Evolutionary conservation across 805 yeast species (phyloP).

Genomic region (Yamadazyma tumulicola): DNA sequence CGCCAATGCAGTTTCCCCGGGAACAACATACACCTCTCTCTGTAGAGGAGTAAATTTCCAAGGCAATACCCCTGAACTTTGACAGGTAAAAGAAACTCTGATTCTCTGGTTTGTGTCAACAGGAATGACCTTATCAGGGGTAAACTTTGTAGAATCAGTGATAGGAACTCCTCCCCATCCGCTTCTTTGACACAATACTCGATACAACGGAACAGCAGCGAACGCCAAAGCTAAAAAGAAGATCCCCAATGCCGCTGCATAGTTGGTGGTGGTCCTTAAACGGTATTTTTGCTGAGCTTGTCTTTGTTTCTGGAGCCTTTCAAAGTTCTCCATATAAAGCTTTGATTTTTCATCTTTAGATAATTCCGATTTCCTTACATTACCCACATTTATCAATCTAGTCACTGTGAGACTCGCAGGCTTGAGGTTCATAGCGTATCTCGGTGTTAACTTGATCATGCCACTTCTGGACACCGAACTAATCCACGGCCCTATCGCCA

Average conservation of each 20-base stretch:
- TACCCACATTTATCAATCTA: no score
- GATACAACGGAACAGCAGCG: conserved; percentile 88
- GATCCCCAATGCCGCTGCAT: conserved; percentile 65
- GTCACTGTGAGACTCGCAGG: no score
- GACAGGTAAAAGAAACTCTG: conserved; percentile 84
- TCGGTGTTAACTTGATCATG: no score
- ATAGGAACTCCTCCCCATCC: conserved; percentile 97
- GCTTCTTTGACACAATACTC: conserved; percentile 89
- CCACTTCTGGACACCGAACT: no score
- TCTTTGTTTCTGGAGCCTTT: conserved; percentile 19
- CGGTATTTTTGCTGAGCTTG: conserved; percentile 28
- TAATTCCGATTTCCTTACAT: no score
- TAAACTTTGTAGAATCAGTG: conserved; percentile 75
- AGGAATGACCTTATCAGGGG: conserved; percentile 83
- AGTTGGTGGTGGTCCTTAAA: conserved; percentile 58
- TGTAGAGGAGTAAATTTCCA: conserved; percentile 97
- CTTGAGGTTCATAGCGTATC: no score
- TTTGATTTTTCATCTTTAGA: conserved; percentile 10
- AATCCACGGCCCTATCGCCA: no score
- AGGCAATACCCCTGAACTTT: conserved; percentile 84
- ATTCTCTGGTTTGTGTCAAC: conserved; percentile 82
- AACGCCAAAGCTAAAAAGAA: conserved; percentile 75
- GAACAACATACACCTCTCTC: conserved; percentile 84
- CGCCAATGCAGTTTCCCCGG: conserved; percentile 97
- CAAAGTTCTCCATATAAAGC: conserved; percentile 13